Percentiles rank a stretch among this genome's conserved stretches.
These are phyloP conservation scores for Suillus discolor DNA, from an alignment of 768 basidiomycete species.

Conservation along the genomic window DNA sequence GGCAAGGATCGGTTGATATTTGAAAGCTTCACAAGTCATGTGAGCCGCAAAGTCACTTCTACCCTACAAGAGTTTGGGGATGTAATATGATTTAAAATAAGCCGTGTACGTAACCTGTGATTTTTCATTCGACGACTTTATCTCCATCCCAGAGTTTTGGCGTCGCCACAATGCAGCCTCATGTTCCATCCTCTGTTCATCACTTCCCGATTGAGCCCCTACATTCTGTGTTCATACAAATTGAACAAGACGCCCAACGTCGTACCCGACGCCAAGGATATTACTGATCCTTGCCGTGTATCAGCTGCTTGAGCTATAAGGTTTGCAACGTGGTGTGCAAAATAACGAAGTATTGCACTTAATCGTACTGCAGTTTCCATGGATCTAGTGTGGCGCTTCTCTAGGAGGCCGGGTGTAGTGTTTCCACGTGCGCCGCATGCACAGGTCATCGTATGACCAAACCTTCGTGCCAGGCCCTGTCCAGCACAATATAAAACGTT, in stretches of 20 bases:
- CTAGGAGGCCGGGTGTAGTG: neutral
- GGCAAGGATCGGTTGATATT: slow-evolving; percentile 61
- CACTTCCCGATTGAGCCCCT: neutral
- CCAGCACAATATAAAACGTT: neutral
- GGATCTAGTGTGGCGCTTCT: neutral
- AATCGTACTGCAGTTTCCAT: neutral
- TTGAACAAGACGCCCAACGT: neutral
- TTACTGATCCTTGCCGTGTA: neutral
- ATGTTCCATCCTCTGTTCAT: neutral
- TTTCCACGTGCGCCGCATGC: neutral
- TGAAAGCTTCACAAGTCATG: slow-evolving; percentile 70
- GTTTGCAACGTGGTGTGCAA: neutral
- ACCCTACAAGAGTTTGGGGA: neutral
- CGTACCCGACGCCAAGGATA: neutral
- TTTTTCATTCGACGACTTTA: neutral
- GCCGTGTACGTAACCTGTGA: neutral
- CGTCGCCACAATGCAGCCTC: neutral
- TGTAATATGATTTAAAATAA: neutral
- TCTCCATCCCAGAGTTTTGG: neutral
- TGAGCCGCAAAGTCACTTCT: slow-evolving; percentile 49
- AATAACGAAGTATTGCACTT: neutral
- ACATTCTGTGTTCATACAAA: neutral
- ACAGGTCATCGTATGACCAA: neutral
- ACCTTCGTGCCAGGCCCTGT: neutral
- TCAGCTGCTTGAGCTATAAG: neutral